Base-by-base conservation (phyloP, 2,329 filamentous ascomycete genomes). In the Ophiostoma pallidulum region DNA sequence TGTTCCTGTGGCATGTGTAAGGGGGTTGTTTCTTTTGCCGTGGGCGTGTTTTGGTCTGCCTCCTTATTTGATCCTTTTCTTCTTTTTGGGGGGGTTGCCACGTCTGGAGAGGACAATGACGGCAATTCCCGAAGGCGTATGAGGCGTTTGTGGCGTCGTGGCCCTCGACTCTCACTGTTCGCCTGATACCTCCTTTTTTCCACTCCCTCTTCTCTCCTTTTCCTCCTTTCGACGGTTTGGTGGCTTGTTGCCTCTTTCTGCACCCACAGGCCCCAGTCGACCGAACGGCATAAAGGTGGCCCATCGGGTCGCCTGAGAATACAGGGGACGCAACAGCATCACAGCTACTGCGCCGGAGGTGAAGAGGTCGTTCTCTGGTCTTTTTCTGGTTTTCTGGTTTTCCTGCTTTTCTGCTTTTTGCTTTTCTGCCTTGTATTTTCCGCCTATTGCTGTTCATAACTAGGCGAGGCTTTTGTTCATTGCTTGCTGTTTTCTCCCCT, bases 91-190 rank as follows among this genome's bases (percentile, higher is more conserved):
- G 32, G 19, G 31, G 29, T n/a, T 18, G 38, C n/a, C 37, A 6
- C 40, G 37, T 36, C 31, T 36, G 39, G 22, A 41, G 24, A 36
- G 38, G 24, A 35, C 44, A 19, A 44, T 29, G 31, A 45, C 46
- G 37, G 49, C 45, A 31, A 41, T 29, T 45, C 31, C 20, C 36
- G 24, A 43, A 43, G 50, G 50, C 50, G 50, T 49, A 46, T 42
- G 38, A 38, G 50, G 50, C 46, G 50, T 51, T 48, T 48, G 45
- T 36, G 50, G 50, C 50, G 50, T 51, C 49, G 46, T 48, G 50
- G 45, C 45, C 39, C 38, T 42, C 28, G 50, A 39, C 50, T 44
- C 41, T 41, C 37, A n/a, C 32, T 48, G 45, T 48, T 41, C 41
- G 49, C 49, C 41, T 32, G 43, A 41, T 48, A 38, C 50, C 42